These are phyloP conservation scores for Lactarius deliciosus DNA, from an alignment of 768 basidiomycete genomes.

Conservation along the genomic window DNA sequence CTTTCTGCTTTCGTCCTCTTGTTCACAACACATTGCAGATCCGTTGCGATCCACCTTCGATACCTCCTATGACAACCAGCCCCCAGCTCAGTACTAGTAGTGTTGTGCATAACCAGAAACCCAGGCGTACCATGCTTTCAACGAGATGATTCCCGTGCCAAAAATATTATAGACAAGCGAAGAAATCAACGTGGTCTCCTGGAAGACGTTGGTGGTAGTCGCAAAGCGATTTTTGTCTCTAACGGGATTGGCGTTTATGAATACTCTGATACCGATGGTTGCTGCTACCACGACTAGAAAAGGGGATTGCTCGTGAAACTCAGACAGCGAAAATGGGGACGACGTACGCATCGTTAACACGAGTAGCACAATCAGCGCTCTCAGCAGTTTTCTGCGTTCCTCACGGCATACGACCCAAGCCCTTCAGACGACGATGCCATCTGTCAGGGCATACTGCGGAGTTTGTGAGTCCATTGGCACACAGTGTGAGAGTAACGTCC, in stretches of 20 bases:
- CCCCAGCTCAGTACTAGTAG: not conserved
- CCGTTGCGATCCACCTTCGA: not conserved
- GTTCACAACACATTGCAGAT: not conserved
- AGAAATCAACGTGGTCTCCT: not conserved
- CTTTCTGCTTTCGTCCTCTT: not conserved
- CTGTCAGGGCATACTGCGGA: conserved; percentile 17
- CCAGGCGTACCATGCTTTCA: conserved; percentile 1
- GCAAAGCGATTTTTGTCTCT: not conserved
- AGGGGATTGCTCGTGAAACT: not conserved
- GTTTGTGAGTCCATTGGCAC: not conserved
- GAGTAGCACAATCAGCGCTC: conserved; percentile 3
- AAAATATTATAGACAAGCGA: not conserved
- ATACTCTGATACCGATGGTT: not conserved
- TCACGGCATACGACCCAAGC: conserved; percentile 16
- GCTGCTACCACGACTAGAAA: not conserved
- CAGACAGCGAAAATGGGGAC: not conserved
- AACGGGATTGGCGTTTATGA: not conserved
- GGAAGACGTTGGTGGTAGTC: not conserved
- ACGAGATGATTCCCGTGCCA: not conserved
- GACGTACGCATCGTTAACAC: not conserved
- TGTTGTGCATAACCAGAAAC: not conserved
- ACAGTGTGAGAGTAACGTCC: not conserved
- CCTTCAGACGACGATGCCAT: conserved; percentile 22
- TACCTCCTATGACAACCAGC: not conserved
- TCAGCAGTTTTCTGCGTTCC: not conserved